Evolutionary conservation across 2,329 filamentous ascomycete species (phyloP).

Genomic region (Exophiala oligosperma): DNA sequence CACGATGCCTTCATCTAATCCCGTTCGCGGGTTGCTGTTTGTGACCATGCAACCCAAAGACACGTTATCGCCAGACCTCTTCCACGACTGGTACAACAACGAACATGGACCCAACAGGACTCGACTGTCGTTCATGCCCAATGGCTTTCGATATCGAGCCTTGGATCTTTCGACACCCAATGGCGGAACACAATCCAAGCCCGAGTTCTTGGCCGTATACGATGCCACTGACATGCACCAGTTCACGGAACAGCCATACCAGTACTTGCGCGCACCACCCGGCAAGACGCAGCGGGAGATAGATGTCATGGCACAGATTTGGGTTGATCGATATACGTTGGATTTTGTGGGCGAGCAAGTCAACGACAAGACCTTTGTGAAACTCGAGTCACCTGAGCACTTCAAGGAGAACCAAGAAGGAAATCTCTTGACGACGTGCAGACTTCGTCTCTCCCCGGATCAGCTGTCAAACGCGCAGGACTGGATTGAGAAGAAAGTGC

Average conservation of each 20-base stretch:
- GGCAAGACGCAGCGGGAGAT: conserved; percentile 60
- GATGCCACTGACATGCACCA: conserved; percentile 63
- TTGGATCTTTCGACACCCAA: conserved; percentile 50
- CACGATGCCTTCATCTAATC: conserved; percentile 8
- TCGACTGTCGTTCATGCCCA: conserved; percentile 70
- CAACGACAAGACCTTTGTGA: conserved; percentile 44
- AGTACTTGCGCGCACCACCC: conserved; percentile 46
- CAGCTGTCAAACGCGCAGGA: neutral
- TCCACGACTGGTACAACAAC: conserved; percentile 94
- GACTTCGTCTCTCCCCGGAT: conserved; percentile 49
- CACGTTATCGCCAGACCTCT: conserved; percentile 44
- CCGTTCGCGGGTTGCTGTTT: conserved; percentile 69
- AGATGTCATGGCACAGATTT: conserved; percentile 63
- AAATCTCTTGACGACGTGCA: conserved; percentile 63
- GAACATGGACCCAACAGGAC: conserved; percentile 83
- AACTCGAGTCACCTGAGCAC: conserved; percentile 62
- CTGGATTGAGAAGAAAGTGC: conserved; percentile 6
- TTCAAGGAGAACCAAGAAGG: conserved; percentile 60
- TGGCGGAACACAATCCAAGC: conserved; percentile 42
- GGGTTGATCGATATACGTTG: conserved; percentile 69
- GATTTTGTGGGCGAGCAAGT: conserved; percentile 60
- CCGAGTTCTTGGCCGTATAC: conserved; percentile 19
- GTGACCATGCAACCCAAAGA: conserved; percentile 76
- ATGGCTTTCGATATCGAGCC: conserved; percentile 77
- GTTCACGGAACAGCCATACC: conserved; percentile 70